These are phyloP conservation scores for Typha latifolia DNA, from an alignment of 176 grass and related monocot genomes.

Conservation along the genomic window DNA sequence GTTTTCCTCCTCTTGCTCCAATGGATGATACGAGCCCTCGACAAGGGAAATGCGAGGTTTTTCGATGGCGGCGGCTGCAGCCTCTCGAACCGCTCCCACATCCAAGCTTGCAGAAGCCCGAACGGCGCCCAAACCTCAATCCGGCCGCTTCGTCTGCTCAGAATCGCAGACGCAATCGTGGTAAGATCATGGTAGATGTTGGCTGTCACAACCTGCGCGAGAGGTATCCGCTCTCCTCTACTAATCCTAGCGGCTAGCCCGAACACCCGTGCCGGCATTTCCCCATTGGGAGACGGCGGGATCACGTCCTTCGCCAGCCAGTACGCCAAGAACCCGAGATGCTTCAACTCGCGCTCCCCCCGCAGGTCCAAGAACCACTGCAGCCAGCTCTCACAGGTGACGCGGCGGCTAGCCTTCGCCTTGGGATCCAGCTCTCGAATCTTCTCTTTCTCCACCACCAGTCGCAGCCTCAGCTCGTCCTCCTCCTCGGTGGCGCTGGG, in stretches of 20 bases:
- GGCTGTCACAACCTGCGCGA: conserved; percentile 29
- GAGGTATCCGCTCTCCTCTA: conserved; percentile 38
- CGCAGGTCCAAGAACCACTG: conserved; percentile 42
- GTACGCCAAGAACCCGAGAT: conserved; percentile 48
- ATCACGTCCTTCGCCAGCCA: conserved; percentile 40
- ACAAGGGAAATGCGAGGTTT: conserved; percentile 21
- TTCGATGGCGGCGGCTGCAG: conserved; percentile 20
- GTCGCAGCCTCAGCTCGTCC: conserved; percentile 18
- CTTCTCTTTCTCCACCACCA: conserved; percentile 55
- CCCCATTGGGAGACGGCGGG: conserved; percentile 7
- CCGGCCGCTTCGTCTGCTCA: neutral
- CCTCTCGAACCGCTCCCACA: conserved; percentile 37
- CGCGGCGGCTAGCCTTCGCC: conserved; percentile 23
- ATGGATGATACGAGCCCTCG: conserved; percentile 16
- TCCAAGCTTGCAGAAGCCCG: conserved; percentile 51
- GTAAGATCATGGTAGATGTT: conserved; percentile 50
- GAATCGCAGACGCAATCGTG: neutral
- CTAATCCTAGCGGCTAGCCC: conserved; percentile 36
- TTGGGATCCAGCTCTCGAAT: conserved; percentile 44
- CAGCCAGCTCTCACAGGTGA: conserved; percentile 36
- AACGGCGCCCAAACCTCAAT: conserved; percentile 30
- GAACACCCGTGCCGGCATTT: conserved; percentile 28
- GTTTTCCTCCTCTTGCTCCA: conserved; percentile 29
- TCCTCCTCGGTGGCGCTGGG: conserved; percentile 28
- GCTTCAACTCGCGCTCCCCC: conserved; percentile 34